These are phyloP conservation scores for Tolypocladium nubicola DNA, from an alignment of 2,329 filamentous ascomycete species.

Conservation along the genomic window DNA sequence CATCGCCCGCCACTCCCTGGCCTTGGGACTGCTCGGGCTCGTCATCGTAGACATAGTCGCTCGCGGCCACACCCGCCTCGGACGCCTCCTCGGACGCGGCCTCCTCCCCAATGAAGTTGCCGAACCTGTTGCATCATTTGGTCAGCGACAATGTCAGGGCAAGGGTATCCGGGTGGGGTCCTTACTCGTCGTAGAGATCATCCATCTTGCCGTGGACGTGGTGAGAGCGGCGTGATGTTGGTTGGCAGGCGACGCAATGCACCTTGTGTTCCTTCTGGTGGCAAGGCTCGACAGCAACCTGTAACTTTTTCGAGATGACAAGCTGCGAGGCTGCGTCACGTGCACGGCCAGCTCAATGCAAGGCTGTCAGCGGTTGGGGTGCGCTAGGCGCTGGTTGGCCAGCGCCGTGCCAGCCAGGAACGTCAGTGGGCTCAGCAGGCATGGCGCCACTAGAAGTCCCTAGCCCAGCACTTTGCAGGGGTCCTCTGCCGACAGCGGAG, in stretches of 20 bases:
- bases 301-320: conserved; percentile 10
- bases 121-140: conserved; percentile 53
- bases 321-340: neutral
- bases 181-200: conserved; percentile 92
- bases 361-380: neutral
- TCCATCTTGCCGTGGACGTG: conserved; percentile 51
- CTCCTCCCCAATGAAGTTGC: conserved; percentile 95
- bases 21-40: conserved; percentile 55
- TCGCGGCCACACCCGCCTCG: conserved; percentile 61
- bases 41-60: conserved; percentile 75
- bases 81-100: conserved; percentile 78
- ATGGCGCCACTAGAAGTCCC: neutral
- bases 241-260: conserved; percentile 12
- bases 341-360: neutral
- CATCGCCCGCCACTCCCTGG: conserved; percentile 47
- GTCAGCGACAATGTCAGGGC: neutral
- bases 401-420: neutral
- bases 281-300: neutral
- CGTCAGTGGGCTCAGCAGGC: neutral
- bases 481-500: neutral
- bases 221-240: conserved; percentile 2
- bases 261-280: conserved; percentile 4
- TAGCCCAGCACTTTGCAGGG: neutral
- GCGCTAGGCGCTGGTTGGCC: neutral
- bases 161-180: neutral